Evolutionary conservation across 2,329 filamentous ascomycete species (phyloP).

Genomic region (Raffaelea arxii): DNA sequence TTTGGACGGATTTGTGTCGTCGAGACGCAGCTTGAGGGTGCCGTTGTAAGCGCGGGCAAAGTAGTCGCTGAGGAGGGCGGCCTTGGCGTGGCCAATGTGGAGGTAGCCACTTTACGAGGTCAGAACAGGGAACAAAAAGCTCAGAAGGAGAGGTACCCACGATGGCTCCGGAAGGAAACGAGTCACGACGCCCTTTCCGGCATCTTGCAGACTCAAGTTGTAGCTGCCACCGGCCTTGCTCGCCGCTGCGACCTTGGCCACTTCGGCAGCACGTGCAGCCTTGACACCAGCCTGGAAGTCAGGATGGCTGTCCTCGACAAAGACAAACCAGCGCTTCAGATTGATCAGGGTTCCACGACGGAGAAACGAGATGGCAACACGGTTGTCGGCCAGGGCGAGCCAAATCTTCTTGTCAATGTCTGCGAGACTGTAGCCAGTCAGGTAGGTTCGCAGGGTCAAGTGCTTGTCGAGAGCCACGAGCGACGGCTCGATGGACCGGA

Average conservation of each 20-base stretch:
- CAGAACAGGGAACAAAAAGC: constrained; percentile 8
- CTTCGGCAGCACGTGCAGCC: constrained; percentile 55
- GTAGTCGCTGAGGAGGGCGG: constrained; percentile 69
- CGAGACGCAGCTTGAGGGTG: constrained; percentile 82
- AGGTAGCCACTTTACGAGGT: constrained; percentile 54
- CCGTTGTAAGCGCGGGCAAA: constrained; percentile 93
- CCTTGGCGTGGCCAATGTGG: constrained; percentile 90
- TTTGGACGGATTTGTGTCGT: constrained; percentile 95
- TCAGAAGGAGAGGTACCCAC: constrained; percentile 30
- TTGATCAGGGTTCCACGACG: constrained; percentile 70
- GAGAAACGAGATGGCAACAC: constrained; percentile 71
- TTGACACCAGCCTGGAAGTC: constrained; percentile 66
- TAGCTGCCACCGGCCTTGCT: constrained; percentile 78
- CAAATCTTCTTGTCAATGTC: constrained; percentile 75
- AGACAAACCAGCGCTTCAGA: constrained; percentile 77
- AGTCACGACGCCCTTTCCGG: constrained; percentile 81
- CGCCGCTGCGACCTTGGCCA: constrained; percentile 57
- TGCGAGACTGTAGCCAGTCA: constrained; percentile 70
- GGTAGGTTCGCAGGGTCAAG: constrained; percentile 75
- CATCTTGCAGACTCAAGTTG: constrained; percentile 76
- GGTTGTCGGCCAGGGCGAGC: constrained; percentile 73
- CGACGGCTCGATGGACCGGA: constrained; percentile 69
- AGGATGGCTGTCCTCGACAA: constrained; percentile 71
- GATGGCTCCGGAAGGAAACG: constrained; percentile 92
- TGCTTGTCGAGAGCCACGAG: constrained; percentile 76